A percentile compares a stretch with the other conserved stretches of the same genome.
These are phyloP conservation scores for Fraxinus greggii DNA, from an alignment of 305 asterid genomes.

Conservation along the genomic window DNA sequence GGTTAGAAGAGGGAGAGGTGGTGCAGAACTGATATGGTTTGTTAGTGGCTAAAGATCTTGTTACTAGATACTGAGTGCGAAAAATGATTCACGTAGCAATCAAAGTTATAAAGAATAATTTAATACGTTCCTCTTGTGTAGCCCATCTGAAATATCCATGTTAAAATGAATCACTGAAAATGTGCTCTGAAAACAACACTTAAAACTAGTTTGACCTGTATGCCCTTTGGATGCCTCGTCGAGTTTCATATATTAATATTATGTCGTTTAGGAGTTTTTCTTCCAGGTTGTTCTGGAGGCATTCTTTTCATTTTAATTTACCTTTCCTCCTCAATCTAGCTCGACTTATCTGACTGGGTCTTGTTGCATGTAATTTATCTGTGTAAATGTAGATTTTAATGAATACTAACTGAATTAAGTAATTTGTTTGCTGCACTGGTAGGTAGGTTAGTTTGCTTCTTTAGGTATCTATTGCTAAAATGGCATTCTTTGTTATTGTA, in stretches of 20 bases:
- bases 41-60: background rate
- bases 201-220: background rate
- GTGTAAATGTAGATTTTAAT: conserved; percentile 11
- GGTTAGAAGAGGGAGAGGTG: background rate
- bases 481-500: background rate
- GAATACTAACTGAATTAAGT: background rate
- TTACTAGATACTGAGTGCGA: background rate
- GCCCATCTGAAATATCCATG: background rate
- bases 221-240: background rate
- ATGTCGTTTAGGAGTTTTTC: conserved; percentile 7
- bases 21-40: background rate
- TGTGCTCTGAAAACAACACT: background rate
- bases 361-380: background rate
- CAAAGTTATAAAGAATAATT: background rate
- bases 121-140: background rate
- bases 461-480: background rate
- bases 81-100: background rate
- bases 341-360: conserved; percentile 3
- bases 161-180: background rate
- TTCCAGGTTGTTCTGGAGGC: conserved; percentile 12
- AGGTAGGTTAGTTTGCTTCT: background rate
- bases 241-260: conserved; percentile 12
- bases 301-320: conserved; percentile 11
- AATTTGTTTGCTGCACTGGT: background rate
- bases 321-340: conserved; percentile 6